Percentiles rank a stretch among this genome's conserved stretches.
Evolutionary conservation across 352 stramenopile species (phyloP).

Genomic region (Phytophthora citrophthora): DNA sequence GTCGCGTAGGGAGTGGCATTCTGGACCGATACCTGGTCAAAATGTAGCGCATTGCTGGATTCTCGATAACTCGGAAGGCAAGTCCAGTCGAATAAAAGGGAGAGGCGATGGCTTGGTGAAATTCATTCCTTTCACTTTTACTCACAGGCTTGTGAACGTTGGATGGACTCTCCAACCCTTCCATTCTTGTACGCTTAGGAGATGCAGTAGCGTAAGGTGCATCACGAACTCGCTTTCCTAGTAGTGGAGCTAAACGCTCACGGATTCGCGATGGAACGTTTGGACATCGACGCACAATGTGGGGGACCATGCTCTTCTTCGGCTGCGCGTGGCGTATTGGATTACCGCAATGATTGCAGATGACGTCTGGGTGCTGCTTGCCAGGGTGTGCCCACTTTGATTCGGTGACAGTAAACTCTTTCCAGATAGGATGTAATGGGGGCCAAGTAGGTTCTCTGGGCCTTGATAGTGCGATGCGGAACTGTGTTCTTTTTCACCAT

Average conservation of each 20-base stretch:
- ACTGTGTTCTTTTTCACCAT: not conserved
- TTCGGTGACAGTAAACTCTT: not conserved
- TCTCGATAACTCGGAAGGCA: too few relatives aligned
- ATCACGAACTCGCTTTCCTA: slow-evolving; percentile 1
- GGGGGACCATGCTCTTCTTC: not conserved
- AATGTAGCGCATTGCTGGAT: too few relatives aligned
- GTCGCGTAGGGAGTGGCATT: too few relatives aligned
- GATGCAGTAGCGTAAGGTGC: not conserved
- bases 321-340: not conserved
- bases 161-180: not conserved
- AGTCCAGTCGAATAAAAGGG: too few relatives aligned
- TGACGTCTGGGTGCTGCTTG: slow-evolving; percentile 1
- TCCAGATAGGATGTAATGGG: not conserved
- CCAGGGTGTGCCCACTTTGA: not conserved
- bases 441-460: not conserved
- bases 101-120: too few relatives aligned
- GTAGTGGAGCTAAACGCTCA: not conserved
- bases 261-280: not conserved
- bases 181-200: not conserved
- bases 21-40: too few relatives aligned
- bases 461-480: not conserved
- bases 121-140: too few relatives aligned
- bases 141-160: too few relatives aligned
- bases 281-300: slow-evolving; percentile 1
- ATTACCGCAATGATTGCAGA: not conserved